Evolutionary conservation across 1,139 yeast genomes (phyloP), one percentile per base, ranked within the genome.

Genomic region (Diutina neorugosa): DNA sequence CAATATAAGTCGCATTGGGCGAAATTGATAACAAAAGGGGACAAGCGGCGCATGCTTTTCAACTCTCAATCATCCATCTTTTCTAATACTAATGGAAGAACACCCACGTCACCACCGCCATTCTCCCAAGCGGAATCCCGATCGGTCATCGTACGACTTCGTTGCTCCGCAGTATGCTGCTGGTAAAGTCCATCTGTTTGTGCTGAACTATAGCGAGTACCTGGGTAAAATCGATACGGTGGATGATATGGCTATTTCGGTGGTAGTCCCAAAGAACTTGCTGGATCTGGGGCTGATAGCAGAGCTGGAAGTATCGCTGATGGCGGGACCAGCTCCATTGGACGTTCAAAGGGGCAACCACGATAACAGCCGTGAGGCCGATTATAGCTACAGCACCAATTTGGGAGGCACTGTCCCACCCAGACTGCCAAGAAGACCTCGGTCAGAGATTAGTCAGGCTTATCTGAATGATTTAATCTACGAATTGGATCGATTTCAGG

Each of bases 191-290:
- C 43, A 48, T 9, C 51, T 48, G 51, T 34, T 18, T n/a, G 19
- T 48, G 43, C 43, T 37, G 43, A 37, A 48, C 25, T 48, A 48
- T 20, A 34, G 43, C 40, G 51, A 37, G 21, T 34, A 34, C 16
- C 43, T 48, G 43, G 51, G 43, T 8, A 20, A 48, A 12, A 42
- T 34, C 7, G 19, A 21, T 11, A 16, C 21, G 34, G 43, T 48
- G 19, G 51, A 34, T 16, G 51, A 34, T 12, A 37, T 34, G 51
- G 43, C 43, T n/a, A 37, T 48, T n/a, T 21, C 43, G 44, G 51
- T 48, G 31, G 43, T 48, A 20, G 31, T 48, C 7, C 51, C 43
- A 1, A 37, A 48, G 20, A 48, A 37, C 43, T 34, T 34, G 31
- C 43, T 34, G 51, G 51, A 31, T 8, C 27, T 3, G 18, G 41